These are phyloP conservation scores for Epichloe baconii DNA, from an alignment of 2,329 filamentous ascomycete species.

Conservation along the genomic window DNA sequence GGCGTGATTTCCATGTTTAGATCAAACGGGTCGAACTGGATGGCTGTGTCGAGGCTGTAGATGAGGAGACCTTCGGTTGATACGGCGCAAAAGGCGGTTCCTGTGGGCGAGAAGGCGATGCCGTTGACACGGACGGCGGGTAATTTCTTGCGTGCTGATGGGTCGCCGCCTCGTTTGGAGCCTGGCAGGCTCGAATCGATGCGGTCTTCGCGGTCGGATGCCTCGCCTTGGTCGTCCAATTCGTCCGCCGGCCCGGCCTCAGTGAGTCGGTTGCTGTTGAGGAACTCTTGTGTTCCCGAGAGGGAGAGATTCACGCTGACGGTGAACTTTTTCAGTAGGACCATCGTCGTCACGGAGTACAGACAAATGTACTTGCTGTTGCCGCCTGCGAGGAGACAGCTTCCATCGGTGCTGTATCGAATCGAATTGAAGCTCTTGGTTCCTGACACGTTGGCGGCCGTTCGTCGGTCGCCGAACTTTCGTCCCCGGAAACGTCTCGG, in stretches of 20 bases:
- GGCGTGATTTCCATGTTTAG: conserved; percentile 90
- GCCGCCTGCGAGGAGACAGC: conserved; percentile 77
- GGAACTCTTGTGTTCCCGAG: conserved; percentile 90
- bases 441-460: conserved; percentile 78
- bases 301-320: conserved; percentile 93
- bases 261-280: conserved; percentile 84
- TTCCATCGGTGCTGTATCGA: conserved; percentile 83
- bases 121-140: conserved; percentile 77
- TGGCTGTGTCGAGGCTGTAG: conserved; percentile 74
- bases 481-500: conserved; percentile 88
- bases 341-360: conserved; percentile 88
- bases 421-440: conserved; percentile 86
- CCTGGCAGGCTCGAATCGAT: conserved; percentile 71
- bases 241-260: conserved; percentile 76
- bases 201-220: conserved; percentile 77
- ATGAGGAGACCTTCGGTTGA: conserved; percentile 89
- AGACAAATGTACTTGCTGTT: conserved; percentile 98
- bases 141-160: conserved; percentile 59
- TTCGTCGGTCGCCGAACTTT: conserved; percentile 74
- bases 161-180: conserved; percentile 70
- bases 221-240: conserved; percentile 80
- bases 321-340: conserved; percentile 86
- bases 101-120: conserved; percentile 79
- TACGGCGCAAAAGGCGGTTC: conserved; percentile 83
- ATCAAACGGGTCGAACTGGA: conserved; percentile 92